Conservation (phyloP, 2,329 filamentous ascomycete species). For the Pyrenophora seminiperda region DNA sequence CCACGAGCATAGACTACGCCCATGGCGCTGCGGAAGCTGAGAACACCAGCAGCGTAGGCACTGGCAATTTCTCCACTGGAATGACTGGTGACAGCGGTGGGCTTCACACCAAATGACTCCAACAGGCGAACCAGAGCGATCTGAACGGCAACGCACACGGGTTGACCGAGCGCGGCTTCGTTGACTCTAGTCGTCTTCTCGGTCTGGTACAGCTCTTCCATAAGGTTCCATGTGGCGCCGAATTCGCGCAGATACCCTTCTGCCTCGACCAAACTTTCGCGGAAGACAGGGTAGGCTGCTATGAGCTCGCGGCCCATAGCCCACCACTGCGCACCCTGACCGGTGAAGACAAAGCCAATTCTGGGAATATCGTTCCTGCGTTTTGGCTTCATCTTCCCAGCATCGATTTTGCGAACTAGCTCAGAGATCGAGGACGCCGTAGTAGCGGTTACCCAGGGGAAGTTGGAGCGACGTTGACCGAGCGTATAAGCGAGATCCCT, state of each 20-base stretch:
- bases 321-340: conserved; percentile 1
- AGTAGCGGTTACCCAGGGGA: not conserved
- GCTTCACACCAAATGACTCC: conserved; percentile 13
- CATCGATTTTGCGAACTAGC: not conserved
- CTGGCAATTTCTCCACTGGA: conserved; percentile 31
- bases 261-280: not conserved
- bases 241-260: not conserved
- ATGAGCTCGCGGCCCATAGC: conserved; percentile 1
- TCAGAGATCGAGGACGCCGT: not conserved
- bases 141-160: conserved; percentile 23
- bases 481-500: not conserved
- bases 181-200: conserved; percentile 13
- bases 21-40: conserved; percentile 12
- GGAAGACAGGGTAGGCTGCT: not conserved
- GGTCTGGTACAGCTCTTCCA: conserved; percentile 22
- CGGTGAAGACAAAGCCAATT: not conserved
- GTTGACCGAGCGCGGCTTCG: conserved; percentile 15
- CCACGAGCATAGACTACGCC: conserved; percentile 3
- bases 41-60: conserved; percentile 24
- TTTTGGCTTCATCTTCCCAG: not conserved
- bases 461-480: not conserved
- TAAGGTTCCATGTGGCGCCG: conserved; percentile 3
- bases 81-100: conserved; percentile 22
- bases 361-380: not conserved
- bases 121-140: conserved; percentile 22